Percentiles rank a stretch among this genome's conserved stretches.
Evolutionary conservation across 2,329 filamentous ascomycete species (phyloP).

Genomic region (Grosmannia clavigera): DNA sequence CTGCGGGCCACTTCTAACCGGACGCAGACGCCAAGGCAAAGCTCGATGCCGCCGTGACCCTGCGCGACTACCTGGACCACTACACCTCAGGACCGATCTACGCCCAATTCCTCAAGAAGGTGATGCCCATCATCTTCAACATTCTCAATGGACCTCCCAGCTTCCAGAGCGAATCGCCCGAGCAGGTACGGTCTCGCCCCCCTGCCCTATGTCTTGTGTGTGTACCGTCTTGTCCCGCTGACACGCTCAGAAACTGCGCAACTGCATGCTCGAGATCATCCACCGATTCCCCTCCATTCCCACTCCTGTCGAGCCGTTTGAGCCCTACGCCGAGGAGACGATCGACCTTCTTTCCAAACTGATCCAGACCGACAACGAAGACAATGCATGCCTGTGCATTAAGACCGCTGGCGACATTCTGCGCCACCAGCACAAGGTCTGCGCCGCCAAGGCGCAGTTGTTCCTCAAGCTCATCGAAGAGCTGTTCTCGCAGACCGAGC

Average conservation of each 20-base stretch:
- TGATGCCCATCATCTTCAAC: constrained; percentile 81
- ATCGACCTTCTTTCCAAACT: constrained; percentile 83
- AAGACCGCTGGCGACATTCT: constrained; percentile 97
- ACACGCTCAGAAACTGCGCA: constrained; percentile 63
- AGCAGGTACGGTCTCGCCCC: constrained; percentile 52
- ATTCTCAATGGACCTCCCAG: constrained; percentile 77
- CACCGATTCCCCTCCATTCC: constrained; percentile 66
- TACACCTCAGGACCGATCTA: constrained; percentile 69
- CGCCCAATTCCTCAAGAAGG: constrained; percentile 65
- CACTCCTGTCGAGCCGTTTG: constrained; percentile 67
- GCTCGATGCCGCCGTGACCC: constrained; percentile 67
- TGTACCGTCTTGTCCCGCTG: not conserved
- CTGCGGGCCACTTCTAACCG: not conserved
- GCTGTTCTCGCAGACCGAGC: constrained; percentile 89
- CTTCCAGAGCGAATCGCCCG: constrained; percentile 79
- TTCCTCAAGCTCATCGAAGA: constrained; percentile 90
- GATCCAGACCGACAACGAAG: constrained; percentile 88
- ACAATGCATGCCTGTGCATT: constrained; percentile 96
- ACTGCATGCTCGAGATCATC: constrained; percentile 87
- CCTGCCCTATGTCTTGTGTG: not conserved
- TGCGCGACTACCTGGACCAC: constrained; percentile 85
- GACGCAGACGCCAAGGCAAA: constrained; percentile 64
- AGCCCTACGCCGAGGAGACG: constrained; percentile 77
- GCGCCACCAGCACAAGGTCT: constrained; percentile 77
- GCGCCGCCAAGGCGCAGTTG: constrained; percentile 67